Percentiles rank a stretch among this genome's conserved stretches.
These are phyloP conservation scores for Globisporangium yorkense DNA, from an alignment of 352 stramenopile genomes.

Conservation along the genomic window DNA sequence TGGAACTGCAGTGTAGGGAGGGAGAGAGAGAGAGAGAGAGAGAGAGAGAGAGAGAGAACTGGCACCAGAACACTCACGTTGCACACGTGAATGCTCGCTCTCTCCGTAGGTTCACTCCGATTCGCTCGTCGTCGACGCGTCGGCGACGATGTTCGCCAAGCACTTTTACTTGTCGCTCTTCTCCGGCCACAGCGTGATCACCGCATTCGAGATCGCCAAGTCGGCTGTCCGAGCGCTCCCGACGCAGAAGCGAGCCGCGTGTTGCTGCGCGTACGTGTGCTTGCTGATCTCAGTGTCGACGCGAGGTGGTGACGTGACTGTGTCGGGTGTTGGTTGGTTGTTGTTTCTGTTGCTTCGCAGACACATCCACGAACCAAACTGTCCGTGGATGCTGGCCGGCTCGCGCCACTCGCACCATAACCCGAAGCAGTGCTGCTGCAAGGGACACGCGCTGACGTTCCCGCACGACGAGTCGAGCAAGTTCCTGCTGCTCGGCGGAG, in stretches of 20 bases:
- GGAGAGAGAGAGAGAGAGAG: background rate
- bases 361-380: constrained; percentile 67
- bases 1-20: too few species aligned
- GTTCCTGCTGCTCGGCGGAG: constrained; percentile 54
- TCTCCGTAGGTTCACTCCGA: constrained; percentile 54
- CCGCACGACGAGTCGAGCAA: constrained; percentile 83
- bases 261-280: constrained; percentile 70
- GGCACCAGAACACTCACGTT: background rate
- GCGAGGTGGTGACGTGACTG: background rate
- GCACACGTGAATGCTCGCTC: background rate
- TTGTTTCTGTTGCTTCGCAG: constrained; percentile 15
- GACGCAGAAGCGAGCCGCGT: constrained; percentile 54
- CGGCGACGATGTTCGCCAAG: constrained; percentile 79
- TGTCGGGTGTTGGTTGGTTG: background rate
- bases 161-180: constrained; percentile 83
- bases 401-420: constrained; percentile 67
- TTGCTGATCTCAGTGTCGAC: background rate
- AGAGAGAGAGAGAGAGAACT: too few species aligned
- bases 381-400: constrained; percentile 55
- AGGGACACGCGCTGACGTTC: constrained; percentile 52
- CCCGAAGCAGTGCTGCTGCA: constrained; percentile 69
- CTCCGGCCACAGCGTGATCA: constrained; percentile 57
- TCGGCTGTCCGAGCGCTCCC: constrained; percentile 55
- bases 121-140: constrained; percentile 67
- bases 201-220: constrained; percentile 73